Percentiles rank a stretch among this genome's conserved stretches.
These are phyloP conservation scores for Epichloe sp. DNA, from an alignment of 2,329 filamentous ascomycete genomes.

Conservation along the genomic window DNA sequence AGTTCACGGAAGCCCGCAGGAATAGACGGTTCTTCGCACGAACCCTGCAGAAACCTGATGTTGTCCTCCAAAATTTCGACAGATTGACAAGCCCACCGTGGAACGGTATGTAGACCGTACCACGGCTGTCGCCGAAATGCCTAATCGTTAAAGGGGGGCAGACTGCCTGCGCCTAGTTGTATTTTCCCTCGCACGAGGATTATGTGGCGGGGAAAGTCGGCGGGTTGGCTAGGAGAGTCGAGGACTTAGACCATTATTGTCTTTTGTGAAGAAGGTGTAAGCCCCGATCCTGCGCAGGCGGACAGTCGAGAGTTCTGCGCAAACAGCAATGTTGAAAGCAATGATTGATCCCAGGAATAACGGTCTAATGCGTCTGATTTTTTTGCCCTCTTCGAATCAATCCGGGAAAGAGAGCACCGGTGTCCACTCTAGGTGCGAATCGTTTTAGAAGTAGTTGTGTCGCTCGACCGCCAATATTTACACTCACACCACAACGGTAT, in stretches of 20 bases:
- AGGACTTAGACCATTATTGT: conserved; percentile 4
- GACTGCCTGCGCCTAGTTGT: neutral
- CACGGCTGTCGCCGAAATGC: conserved; percentile 19
- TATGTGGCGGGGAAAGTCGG: neutral
- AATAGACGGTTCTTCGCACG: conserved; percentile 9
- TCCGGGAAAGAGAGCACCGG: neutral
- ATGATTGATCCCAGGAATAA: too few species aligned
- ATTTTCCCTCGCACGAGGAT: conserved; percentile 5
- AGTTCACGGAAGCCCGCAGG: conserved; percentile 10
- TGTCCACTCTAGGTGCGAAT: neutral
- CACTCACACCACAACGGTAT: conserved; percentile 12
- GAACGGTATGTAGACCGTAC: conserved; percentile 28
- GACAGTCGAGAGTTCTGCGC: neutral
- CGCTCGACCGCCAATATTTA: neutral
- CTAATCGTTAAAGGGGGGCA: conserved; percentile 3
- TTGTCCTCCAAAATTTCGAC: conserved; percentile 7
- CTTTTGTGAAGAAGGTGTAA: neutral
- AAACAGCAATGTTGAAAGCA: neutral
- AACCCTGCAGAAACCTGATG: conserved; percentile 10
- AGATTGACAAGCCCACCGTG: conserved; percentile 16
- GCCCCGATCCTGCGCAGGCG: neutral
- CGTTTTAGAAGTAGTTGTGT: neutral
- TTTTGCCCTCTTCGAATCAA: neutral
- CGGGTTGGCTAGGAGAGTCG: neutral
- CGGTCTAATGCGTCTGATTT: neutral